These are phyloP conservation scores for Suillus brevipes DNA, from an alignment of 768 basidiomycete genomes.

Conservation along the genomic window DNA sequence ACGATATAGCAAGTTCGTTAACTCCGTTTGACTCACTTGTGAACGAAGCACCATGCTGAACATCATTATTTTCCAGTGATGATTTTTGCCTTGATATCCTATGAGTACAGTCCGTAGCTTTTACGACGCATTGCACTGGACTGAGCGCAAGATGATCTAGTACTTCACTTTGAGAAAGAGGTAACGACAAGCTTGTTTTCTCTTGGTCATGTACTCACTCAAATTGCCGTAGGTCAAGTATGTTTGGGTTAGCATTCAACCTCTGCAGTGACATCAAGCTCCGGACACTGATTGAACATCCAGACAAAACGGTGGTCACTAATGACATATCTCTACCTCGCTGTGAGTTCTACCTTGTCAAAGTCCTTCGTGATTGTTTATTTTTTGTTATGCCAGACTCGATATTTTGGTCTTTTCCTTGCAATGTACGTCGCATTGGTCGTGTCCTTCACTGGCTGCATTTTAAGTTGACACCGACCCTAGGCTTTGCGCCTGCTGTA, in stretches of 20 bases:
- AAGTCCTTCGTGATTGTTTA: background rate
- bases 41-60: background rate
- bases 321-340: background rate
- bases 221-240: background rate
- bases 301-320: background rate
- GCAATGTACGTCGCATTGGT: background rate
- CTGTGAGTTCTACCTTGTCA: background rate
- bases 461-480: background rate
- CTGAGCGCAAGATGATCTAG: background rate
- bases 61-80: background rate
- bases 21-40: background rate
- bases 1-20: background rate
- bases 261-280: background rate
- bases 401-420: background rate
- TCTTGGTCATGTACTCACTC: background rate
- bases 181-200: background rate
- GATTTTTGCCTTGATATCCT: background rate
- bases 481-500: slow-evolving; percentile 1
- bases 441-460: background rate
- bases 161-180: slow-evolving; percentile 3
- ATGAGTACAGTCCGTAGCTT: slow-evolving; percentile 5
- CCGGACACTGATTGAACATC: background rate
- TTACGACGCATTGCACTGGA: background rate
- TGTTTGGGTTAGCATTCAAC: background rate
- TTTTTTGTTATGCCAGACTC: background rate